A percentile compares a stretch with the other conserved stretches of the same genome.
Conservation (phyloP, 1,284 basidiomycete genomes). For the Malassezia sympodialis region DNA sequence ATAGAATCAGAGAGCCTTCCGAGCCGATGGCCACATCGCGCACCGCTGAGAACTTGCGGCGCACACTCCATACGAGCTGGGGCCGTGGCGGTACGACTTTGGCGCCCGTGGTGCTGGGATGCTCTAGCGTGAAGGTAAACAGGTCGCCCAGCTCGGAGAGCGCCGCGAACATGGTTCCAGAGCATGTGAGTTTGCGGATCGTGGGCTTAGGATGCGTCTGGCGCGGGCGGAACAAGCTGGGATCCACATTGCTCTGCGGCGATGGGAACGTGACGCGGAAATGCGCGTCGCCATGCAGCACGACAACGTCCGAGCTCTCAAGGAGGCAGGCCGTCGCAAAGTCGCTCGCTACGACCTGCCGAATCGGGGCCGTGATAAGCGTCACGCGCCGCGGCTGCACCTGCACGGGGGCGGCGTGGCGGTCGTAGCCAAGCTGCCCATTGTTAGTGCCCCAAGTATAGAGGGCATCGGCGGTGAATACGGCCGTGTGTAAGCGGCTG, state of each 20-base stretch:
- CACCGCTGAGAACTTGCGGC: slow-evolving; percentile 68
- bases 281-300: slow-evolving; percentile 66
- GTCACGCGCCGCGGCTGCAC: slow-evolving; percentile 72
- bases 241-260: slow-evolving; percentile 50
- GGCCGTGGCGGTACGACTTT: slow-evolving; percentile 54
- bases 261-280: slow-evolving; percentile 57
- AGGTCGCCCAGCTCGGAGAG: slow-evolving; percentile 80
- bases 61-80: slow-evolving; percentile 79
- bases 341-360: slow-evolving; percentile 53
- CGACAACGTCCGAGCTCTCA: slow-evolving; percentile 65
- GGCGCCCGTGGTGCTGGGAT: slow-evolving; percentile 38
- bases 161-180: slow-evolving; percentile 73
- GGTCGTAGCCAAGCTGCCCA: slow-evolving; percentile 70
- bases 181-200: slow-evolving; percentile 70
- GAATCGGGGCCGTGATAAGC: slow-evolving; percentile 42
- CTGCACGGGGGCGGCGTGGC: slow-evolving; percentile 63
- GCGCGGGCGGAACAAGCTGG: slow-evolving; percentile 53
- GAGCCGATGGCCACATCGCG: slow-evolving; percentile 78
- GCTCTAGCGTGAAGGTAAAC: slow-evolving; percentile 63
- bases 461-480: slow-evolving; percentile 72
- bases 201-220: slow-evolving; percentile 48
- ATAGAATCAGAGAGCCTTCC: slow-evolving; percentile 80
- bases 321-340: slow-evolving; percentile 71
- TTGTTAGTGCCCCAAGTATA: slow-evolving; percentile 93
- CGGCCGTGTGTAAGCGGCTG: slow-evolving; percentile 74